phyloP scores from a whole-genome alignment of 352 stramenopile genomes.

The Peronospora farinosa region DNA sequence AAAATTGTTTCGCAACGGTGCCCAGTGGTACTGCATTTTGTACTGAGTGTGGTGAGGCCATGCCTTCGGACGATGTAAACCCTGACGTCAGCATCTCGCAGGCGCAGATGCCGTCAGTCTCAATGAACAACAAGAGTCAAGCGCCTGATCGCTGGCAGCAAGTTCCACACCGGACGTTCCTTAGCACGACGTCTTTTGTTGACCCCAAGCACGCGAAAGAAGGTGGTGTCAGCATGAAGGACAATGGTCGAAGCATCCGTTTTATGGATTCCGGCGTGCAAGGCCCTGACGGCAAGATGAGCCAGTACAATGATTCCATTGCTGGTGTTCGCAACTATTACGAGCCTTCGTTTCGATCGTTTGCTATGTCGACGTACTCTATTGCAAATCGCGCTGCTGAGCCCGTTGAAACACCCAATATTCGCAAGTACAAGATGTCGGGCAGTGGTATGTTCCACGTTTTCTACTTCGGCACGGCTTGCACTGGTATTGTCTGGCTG shows the following conservation, averaged over 20 bases:
- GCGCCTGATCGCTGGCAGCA: slow-evolving; percentile 80
- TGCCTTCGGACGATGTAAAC: slow-evolving; percentile 65
- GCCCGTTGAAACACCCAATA: slow-evolving; percentile 84
- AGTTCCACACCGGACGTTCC: slow-evolving; percentile 74
- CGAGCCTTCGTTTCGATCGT: slow-evolving; percentile 85
- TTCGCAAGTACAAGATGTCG: slow-evolving; percentile 89
- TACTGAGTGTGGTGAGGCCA: slow-evolving; percentile 84
- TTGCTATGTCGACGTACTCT: slow-evolving; percentile 86
- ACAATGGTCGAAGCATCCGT: slow-evolving; percentile 73
- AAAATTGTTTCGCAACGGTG: slow-evolving; percentile 86
- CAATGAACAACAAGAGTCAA: slow-evolving; percentile 74
- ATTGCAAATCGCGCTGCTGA: slow-evolving; percentile 84
- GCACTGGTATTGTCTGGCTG: slow-evolving; percentile 70
- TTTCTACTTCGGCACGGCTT: slow-evolving; percentile 71
- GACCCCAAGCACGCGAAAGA: slow-evolving; percentile 81
- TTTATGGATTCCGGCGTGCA: slow-evolving; percentile 84
- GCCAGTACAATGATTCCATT: slow-evolving; percentile 79
- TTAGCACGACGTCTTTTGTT: slow-evolving; percentile 84
- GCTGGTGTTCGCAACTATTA: slow-evolving; percentile 75
- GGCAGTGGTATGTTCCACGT: slow-evolving; percentile 79
- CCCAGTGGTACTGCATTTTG: slow-evolving; percentile 80
- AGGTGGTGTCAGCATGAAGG: slow-evolving; percentile 60
- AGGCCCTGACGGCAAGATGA: slow-evolving; percentile 79
- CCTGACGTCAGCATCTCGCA: slow-evolving; percentile 84
- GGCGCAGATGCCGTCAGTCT: slow-evolving; percentile 78